These are phyloP conservation scores for Fusarium lyarnte DNA, from an alignment of 2,329 filamentous ascomycete species.

Conservation along the genomic window DNA sequence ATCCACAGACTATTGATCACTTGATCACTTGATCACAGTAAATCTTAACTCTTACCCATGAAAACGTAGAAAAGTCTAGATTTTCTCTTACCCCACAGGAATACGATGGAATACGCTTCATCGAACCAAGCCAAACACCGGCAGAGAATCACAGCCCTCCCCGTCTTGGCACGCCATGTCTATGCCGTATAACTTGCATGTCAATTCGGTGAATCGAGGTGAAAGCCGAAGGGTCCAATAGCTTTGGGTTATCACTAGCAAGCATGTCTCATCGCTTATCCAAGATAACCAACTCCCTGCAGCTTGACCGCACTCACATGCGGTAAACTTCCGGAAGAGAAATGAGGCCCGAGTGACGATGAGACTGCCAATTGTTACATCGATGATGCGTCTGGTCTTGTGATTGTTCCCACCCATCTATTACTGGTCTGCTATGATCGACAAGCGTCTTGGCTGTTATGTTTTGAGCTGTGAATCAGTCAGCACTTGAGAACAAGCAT, in stretches of 20 bases:
- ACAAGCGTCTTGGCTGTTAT: not conserved
- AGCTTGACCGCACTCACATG: not conserved
- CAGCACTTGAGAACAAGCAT: not conserved
- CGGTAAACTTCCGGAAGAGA: slow-evolving; percentile 19
- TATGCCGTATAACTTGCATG: not conserved
- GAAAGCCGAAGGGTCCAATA: slow-evolving; percentile 7
- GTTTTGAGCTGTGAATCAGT: not conserved
- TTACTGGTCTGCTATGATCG: not conserved
- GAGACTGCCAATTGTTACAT: not conserved
- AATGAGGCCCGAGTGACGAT: slow-evolving; percentile 12
- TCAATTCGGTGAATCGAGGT: slow-evolving; percentile 30
- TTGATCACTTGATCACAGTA: slow-evolving; percentile 5
- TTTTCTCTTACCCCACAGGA: slow-evolving; percentile 1
- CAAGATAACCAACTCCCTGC: not conserved
- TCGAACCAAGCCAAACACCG: slow-evolving; percentile 16
- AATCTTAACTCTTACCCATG: not conserved
- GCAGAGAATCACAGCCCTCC: not conserved
- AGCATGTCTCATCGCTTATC: not conserved
- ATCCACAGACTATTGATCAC: slow-evolving; percentile 14
- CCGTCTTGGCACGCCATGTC: slow-evolving; percentile 15
- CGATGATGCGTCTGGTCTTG: slow-evolving; percentile 1
- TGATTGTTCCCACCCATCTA: not conserved
- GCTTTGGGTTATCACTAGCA: not conserved
- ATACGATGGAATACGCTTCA: slow-evolving; percentile 7
- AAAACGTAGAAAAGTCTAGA: slow-evolving; percentile 3